Percentiles rank a stretch among this genome's conserved stretches.
Conservation (phyloP, 768 basidiomycete species). For the Kwoniella europaea region DNA sequence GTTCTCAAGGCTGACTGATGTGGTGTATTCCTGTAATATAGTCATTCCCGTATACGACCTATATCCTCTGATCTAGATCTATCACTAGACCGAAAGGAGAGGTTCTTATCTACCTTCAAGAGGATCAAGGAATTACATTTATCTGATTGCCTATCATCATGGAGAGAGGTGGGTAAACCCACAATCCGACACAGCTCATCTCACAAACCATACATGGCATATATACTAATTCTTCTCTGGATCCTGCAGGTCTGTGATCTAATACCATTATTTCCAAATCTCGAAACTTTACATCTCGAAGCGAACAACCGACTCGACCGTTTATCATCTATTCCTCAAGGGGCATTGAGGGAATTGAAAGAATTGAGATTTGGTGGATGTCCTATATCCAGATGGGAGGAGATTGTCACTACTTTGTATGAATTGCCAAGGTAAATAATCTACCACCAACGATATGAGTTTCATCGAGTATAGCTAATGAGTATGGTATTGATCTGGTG, state of each 20-base stretch:
- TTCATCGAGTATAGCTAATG: not conserved
- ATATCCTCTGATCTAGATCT: not conserved
- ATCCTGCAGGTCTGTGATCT: conserved; percentile 4
- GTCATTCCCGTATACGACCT: conserved; percentile 22
- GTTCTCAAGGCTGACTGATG: not conserved
- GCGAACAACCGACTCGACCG: conserved; percentile 26
- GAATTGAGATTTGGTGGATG: conserved; percentile 44
- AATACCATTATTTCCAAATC: conserved; percentile 17
- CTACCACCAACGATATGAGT: not conserved
- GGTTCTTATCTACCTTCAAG: not conserved
- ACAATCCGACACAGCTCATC: conserved; percentile 5
- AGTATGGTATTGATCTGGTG: not conserved
- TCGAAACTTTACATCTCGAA: conserved; percentile 38
- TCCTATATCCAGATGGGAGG: conserved; percentile 36
- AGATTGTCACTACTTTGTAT: conserved; percentile 10
- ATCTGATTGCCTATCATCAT: conserved; percentile 33
- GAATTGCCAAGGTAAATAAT: conserved; percentile 7
- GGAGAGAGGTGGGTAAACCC: conserved; percentile 42
- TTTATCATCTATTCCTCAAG: not conserved
- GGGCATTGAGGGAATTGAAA: conserved; percentile 18
- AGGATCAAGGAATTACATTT: conserved; percentile 44
- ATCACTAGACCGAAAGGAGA: not conserved
- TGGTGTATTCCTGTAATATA: not conserved
- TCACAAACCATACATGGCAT: no score
- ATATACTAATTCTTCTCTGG: no score